Conservation (phyloP, 2,329 filamentous ascomycete species). For the Diaporthe ilicicola region DNA sequence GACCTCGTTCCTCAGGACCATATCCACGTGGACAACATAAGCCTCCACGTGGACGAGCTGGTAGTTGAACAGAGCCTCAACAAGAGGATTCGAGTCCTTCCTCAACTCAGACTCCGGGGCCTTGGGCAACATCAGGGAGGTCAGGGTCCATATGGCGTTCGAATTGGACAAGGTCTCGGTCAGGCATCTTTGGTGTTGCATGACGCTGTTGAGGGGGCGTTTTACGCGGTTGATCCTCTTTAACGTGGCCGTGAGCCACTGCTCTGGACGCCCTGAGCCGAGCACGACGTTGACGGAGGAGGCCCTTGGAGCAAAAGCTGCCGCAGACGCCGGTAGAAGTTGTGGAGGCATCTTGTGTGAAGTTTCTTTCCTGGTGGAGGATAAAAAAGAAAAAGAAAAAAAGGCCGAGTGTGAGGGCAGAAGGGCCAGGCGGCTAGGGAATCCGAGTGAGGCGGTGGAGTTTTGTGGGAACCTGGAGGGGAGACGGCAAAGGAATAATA, state of each 20-base stretch:
- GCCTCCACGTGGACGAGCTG: slow-evolving; percentile 93
- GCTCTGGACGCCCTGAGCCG: slow-evolving; percentile 83
- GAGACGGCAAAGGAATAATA: slow-evolving; percentile 47
- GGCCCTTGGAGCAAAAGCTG: slow-evolving; percentile 90
- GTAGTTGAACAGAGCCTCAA: slow-evolving; percentile 92
- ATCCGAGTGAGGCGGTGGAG: slow-evolving; percentile 44
- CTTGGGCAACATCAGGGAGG: slow-evolving; percentile 92
- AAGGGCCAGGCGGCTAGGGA: slow-evolving; percentile 26
- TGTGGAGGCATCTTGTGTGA: slow-evolving; percentile 79
- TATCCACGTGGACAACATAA: slow-evolving; percentile 98
- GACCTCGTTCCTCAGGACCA: slow-evolving; percentile 97
- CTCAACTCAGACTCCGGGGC: slow-evolving; percentile 84
- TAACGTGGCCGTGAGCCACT: slow-evolving; percentile 95
- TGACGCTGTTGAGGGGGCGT: slow-evolving; percentile 94
- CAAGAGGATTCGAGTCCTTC: slow-evolving; percentile 81
- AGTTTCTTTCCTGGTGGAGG: slow-evolving; percentile 17
- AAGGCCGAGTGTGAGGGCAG: slow-evolving; percentile 30
- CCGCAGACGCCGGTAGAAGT: slow-evolving; percentile 92
- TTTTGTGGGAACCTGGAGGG: slow-evolving; percentile 45
- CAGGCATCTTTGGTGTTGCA: slow-evolving; percentile 93
- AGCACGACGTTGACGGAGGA: slow-evolving; percentile 95
- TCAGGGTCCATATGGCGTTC: slow-evolving; percentile 93
- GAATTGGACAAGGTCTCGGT: slow-evolving; percentile 91
- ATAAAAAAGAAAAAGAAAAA: slow-evolving; percentile 27
- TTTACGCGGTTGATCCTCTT: slow-evolving; percentile 98